phyloP scores from a whole-genome alignment of 306 rosid species.

The Cotoneaster glaucophyllus region DNA sequence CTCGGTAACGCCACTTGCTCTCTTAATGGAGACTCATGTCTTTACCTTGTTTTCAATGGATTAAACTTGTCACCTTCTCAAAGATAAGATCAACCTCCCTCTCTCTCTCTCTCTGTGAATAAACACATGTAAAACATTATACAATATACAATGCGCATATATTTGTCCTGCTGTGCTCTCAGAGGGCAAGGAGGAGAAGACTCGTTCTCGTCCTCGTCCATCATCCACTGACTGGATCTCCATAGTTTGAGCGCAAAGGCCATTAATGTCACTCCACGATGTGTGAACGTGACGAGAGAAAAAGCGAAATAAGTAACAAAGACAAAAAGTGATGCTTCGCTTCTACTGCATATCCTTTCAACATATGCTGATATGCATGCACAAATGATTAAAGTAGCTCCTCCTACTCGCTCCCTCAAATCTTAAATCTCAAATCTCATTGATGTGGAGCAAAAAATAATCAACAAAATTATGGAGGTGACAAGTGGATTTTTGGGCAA shows the following conservation, averaged over 20 bases:
- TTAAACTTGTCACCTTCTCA: background rate
- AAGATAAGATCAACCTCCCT: background rate
- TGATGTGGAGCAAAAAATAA: no score
- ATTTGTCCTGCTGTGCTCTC: background rate
- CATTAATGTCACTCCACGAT: background rate
- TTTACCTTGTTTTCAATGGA: background rate
- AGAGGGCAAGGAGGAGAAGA: background rate
- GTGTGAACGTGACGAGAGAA: background rate
- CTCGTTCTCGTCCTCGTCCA: no score
- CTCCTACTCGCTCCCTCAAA: no score
- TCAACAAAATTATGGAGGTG: no score
- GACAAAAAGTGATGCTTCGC: conserved; percentile 11
- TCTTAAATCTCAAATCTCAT: background rate
- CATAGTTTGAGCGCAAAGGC: background rate
- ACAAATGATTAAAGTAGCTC: no score
- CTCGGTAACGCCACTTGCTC: background rate
- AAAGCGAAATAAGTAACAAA: background rate
- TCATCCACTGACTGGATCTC: background rate
- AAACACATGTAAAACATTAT: no score
- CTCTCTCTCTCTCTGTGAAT: background rate
- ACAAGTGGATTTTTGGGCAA: no score
- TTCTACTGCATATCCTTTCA: background rate
- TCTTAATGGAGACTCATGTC: background rate
- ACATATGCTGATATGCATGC: background rate
- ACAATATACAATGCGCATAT: no score